Evolutionary conservation across 345 rosid species (phyloP).

Genomic region (Pugionium cornutum): DNA sequence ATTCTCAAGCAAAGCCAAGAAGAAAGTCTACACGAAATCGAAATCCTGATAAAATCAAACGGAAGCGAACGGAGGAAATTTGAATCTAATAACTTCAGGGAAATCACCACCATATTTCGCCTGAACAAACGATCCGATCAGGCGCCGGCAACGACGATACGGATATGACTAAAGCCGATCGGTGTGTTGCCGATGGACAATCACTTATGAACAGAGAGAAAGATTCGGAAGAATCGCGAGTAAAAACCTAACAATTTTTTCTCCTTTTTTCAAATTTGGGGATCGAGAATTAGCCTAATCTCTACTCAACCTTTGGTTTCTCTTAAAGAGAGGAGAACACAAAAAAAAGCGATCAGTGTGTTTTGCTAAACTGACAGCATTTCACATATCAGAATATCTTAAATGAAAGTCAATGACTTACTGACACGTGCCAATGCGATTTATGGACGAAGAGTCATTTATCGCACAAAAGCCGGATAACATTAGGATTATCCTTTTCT

Average conservation of each 20-base stretch:
- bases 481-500: slow-evolving; percentile 20
- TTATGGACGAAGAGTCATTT: slow-evolving; percentile 30
- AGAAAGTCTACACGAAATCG: slow-evolving; percentile 40
- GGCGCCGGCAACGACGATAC: slow-evolving; percentile 32
- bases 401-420: slow-evolving; percentile 15
- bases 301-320: slow-evolving; percentile 44
- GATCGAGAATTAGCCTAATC: slow-evolving; percentile 43
- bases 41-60: slow-evolving; percentile 21
- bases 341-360: slow-evolving; percentile 5
- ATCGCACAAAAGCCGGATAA: slow-evolving; percentile 34
- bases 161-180: slow-evolving; percentile 22
- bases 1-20: slow-evolving; percentile 38
- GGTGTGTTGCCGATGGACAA: slow-evolving; percentile 2
- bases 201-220: slow-evolving; percentile 3
- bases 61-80: slow-evolving; percentile 27
- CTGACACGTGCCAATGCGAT: slow-evolving; percentile 13
- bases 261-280: slow-evolving; percentile 20
- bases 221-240: neutral
- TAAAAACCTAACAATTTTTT: slow-evolving; percentile 25
- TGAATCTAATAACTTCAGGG: slow-evolving; percentile 26
- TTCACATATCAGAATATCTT: slow-evolving; percentile 14
- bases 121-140: slow-evolving; percentile 34
- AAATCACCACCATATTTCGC: slow-evolving; percentile 46
- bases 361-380: slow-evolving; percentile 31
- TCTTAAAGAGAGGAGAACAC: slow-evolving; percentile 39